Conservation (phyloP, 1,284 basidiomycete species). For the Tilletia caries region DNA sequence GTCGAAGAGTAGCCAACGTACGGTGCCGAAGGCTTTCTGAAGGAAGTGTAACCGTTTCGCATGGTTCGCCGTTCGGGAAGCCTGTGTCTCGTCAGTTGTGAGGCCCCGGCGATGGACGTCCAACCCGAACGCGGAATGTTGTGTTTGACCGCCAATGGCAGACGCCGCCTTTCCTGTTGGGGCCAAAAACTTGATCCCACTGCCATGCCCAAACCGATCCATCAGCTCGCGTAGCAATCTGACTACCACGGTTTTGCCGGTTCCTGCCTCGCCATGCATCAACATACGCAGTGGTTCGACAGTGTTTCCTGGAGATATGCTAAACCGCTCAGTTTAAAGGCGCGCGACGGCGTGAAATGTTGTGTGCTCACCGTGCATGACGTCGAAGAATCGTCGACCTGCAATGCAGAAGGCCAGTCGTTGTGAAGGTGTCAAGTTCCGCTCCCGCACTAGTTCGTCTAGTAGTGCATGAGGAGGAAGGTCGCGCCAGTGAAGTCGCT, state of each 20-base stretch:
- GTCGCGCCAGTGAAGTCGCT: too few species aligned
- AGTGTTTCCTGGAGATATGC: not conserved
- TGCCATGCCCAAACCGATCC: not conserved
- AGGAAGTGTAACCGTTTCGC: not conserved
- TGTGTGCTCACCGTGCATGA: not conserved
- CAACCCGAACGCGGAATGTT: not conserved
- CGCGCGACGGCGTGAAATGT: not conserved
- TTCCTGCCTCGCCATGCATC: not conserved
- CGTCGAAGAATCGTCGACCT: not conserved
- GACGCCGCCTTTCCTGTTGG: not conserved
- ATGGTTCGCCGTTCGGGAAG: not conserved
- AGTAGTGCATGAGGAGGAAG: not conserved
- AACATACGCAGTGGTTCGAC: not conserved
- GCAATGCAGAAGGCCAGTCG: not conserved
- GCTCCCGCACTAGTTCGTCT: not conserved
- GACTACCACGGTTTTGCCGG: too few species aligned
- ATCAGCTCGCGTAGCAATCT: not conserved
- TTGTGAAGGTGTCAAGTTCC: not conserved
- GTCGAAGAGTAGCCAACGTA: not conserved
- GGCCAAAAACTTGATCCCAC: not conserved
- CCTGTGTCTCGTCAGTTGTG: not conserved
- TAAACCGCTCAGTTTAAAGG: too few species aligned
- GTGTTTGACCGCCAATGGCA: not conserved
- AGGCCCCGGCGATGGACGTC: not conserved
- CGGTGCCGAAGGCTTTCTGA: not conserved